Base-by-base conservation (phyloP, 1,284 basidiomycete genomes). In the Xanthoconium separans region DNA sequence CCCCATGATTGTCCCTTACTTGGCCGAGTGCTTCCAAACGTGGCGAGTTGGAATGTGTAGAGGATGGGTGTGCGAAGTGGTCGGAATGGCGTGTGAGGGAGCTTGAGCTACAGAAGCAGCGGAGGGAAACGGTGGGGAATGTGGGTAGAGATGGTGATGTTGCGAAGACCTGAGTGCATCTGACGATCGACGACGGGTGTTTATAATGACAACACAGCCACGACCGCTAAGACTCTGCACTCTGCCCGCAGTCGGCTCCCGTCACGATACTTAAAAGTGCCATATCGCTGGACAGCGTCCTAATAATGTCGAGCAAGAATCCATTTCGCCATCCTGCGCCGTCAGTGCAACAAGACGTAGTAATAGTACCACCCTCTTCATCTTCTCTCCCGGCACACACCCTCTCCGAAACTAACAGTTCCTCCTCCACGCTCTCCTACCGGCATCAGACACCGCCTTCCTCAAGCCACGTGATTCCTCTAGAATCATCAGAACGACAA, bases 261-360 rank as follows among this genome's bases (percentile, higher is more conserved):
- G n/a, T n/a, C n/a, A n/a, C n/a, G n/a, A 15, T 22, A 16, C 31
- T 8, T 33, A 8, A 33, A 33, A n/a, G n/a, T n/a, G n/a, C n/a
- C n/a, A n/a, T n/a, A n/a, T n/a, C n/a, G n/a, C n/a, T n/a, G n/a
- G n/a, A n/a, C n/a, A n/a, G n/a, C 20, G 5, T 5, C 4, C 16
- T n/a, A 16, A 63, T 59, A n/a, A n/a, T n/a, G 58, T 46, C 49
- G 12, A 44, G 15, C 40, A 66, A 20, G 30, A 67, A 64, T 49
- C 61, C 65, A 0, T 65, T 66, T 55, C 55, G 61, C 18, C 22
- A 34, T 20, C 29, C 33, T 6, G 22, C 34, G 30, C 41, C 42
- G 0, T 20, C 51, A 18, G 18, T 27, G 5, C 4, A 31, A 24
- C 37, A 18, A 16, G 22, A 34, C 6, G 42, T 7, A n/a, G 12